A percentile compares a stretch with the other conserved stretches of the same genome.
Conservation (phyloP, 2,329 filamentous ascomycete genomes). For the Aspergillus ustus region DNA sequence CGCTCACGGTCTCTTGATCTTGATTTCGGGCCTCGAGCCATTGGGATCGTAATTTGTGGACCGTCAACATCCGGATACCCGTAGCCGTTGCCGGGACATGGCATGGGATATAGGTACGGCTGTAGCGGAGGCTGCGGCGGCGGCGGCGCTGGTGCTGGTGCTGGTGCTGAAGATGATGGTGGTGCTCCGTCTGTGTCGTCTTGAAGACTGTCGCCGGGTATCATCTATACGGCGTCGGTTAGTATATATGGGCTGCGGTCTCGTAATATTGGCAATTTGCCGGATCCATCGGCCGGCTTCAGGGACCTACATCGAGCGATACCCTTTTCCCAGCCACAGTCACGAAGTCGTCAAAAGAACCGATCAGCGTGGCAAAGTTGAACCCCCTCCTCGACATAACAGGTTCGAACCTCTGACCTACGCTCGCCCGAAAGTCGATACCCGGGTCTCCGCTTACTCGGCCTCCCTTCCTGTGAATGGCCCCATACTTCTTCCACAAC, state of each 20-base stretch:
- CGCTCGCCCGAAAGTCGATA: constrained; percentile 47
- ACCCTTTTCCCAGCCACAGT: constrained; percentile 51
- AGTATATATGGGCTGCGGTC: background rate
- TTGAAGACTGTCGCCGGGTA: background rate
- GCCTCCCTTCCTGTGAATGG: constrained; percentile 39
- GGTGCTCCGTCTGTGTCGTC: background rate
- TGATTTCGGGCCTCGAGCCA: background rate
- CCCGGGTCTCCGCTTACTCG: background rate
- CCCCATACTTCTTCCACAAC: constrained; percentile 42
- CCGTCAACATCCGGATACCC: background rate
- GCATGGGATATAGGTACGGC: background rate
- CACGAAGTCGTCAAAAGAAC: constrained; percentile 51
- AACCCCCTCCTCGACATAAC: constrained; percentile 42
- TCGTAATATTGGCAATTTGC: background rate
- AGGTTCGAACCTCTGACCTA: constrained; percentile 52
- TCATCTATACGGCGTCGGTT: background rate
- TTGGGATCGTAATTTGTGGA: background rate
- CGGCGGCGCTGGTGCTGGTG: background rate
- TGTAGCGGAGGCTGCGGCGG: background rate
- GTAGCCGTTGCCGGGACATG: background rate
- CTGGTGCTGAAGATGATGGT: background rate
- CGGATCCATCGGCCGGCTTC: background rate
- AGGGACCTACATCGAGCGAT: constrained; percentile 29
- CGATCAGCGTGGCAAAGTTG: constrained; percentile 51
- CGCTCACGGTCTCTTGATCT: background rate